Conservation (phyloP, 2,329 filamentous ascomycete genomes). For the Fusarium sp. region DNA sequence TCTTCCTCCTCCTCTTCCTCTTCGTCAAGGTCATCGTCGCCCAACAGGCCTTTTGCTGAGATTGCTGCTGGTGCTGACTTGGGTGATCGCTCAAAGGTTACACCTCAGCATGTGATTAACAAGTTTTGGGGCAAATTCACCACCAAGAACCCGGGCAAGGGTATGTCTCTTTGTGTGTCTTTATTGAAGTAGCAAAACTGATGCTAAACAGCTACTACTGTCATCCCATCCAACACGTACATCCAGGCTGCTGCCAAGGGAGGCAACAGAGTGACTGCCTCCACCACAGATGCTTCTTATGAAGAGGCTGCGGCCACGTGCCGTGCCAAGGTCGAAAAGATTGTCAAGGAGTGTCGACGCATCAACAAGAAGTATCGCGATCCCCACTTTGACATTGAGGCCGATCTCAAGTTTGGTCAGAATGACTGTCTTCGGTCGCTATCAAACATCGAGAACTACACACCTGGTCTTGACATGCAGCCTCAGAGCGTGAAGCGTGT, state of each 20-base stretch:
- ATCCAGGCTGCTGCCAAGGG: slow-evolving; percentile 68
- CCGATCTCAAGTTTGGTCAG: slow-evolving; percentile 72
- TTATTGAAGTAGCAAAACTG: background rate
- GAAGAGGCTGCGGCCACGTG: slow-evolving; percentile 78
- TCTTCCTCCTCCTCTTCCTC: slow-evolving; percentile 9
- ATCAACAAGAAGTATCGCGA: slow-evolving; percentile 89
- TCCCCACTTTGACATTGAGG: slow-evolving; percentile 86
- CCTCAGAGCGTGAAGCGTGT: slow-evolving; percentile 75
- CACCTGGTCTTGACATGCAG: slow-evolving; percentile 47
- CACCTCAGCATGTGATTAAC: slow-evolving; percentile 75
- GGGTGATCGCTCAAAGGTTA: slow-evolving; percentile 53
- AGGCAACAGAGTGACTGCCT: slow-evolving; percentile 63
- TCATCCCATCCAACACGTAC: slow-evolving; percentile 76
- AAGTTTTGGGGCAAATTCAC: slow-evolving; percentile 80
- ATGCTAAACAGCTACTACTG: slow-evolving; percentile 64
- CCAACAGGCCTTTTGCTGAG: slow-evolving; percentile 1
- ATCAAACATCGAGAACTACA: slow-evolving; percentile 44
- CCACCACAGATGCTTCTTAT: slow-evolving; percentile 73
- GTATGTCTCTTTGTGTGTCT: slow-evolving; percentile 44
- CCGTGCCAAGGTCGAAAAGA: slow-evolving; percentile 70
- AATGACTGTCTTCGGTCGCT: slow-evolving; percentile 62
- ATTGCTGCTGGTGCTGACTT: slow-evolving; percentile 16
- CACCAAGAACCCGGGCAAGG: slow-evolving; percentile 77
- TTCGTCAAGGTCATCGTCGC: slow-evolving; percentile 21
- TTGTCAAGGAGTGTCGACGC: slow-evolving; percentile 73